phyloP scores from a whole-genome alignment of 75 land plant species.

The Cryptomeria japonica region DNA sequence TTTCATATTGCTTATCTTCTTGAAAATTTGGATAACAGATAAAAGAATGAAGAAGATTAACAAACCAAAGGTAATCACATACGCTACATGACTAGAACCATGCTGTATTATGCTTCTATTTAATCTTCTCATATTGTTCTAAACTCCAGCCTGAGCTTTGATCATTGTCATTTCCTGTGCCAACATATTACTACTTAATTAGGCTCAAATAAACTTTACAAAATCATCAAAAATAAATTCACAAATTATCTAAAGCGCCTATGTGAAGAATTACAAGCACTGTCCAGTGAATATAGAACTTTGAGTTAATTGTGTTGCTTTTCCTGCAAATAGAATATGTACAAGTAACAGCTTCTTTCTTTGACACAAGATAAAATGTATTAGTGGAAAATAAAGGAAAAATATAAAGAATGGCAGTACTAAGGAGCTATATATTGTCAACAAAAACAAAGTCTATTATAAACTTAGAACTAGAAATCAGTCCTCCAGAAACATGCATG shows the following conservation, averaged over 20 bases:
- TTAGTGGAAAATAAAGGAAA: no score
- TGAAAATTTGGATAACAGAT: conserved; percentile 60
- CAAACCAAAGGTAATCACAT: conserved; percentile 76
- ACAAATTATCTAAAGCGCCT: neutral
- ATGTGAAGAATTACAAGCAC: neutral
- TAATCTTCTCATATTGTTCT: conserved; percentile 76
- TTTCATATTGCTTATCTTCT: conserved; percentile 29
- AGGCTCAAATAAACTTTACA: neutral
- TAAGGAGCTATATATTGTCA: no score
- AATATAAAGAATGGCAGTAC: no score
- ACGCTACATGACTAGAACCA: conserved; percentile 75
- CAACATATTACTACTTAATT: conserved; percentile 15
- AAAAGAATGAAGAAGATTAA: conserved; percentile 59
- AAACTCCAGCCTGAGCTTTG: conserved; percentile 88
- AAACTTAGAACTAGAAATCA: no score
- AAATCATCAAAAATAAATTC: neutral
- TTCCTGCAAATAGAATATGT: neutral
- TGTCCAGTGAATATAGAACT: neutral
- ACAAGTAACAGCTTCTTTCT: neutral
- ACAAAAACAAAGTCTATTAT: no score
- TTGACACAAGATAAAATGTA: no score
- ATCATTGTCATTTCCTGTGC: conserved; percentile 82
- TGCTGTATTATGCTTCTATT: conserved; percentile 67
- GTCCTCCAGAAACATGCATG: no score
- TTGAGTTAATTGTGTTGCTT: neutral